Base-by-base conservation (phyloP, 192 early-diverging fungal species). In the Entomortierella lignicola region DNA sequence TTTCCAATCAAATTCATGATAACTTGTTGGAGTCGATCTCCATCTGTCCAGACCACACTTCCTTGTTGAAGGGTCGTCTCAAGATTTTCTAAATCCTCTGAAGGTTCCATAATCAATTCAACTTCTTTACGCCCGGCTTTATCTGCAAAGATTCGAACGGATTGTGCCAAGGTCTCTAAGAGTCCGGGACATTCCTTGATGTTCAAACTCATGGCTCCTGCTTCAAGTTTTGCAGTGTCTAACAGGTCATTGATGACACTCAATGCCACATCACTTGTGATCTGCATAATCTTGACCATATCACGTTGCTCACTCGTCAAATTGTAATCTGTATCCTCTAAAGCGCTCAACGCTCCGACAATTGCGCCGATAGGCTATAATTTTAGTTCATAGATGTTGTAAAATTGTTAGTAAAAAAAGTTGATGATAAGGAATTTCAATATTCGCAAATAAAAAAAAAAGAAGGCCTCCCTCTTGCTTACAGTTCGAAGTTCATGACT, bases 1-100 rank as follows among this genome's bases (percentile, higher is more conserved):
- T 89, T 89, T 6, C 84, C 80, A 12, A 88, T 80, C 25, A 89
- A 52, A 60, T 89, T 89, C 66, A 88, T 81, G 2, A 84, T 72
- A 1, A 85, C 65, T 29, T 82, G 84, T 39, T 80, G 82, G 0
- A 81, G 43, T 3, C 75, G 69, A 71, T 60, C 69, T 5, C 56
- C 66, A 25, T 66, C 66, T 10, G 63, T 62, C 63, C 60, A 69
- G 20, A 82, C 47, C 13, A 48, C 20, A 15, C 18, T 66, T 44
- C 77, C 73, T 66, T 66, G 82, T 59, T 52, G 66, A 21, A 67
- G 20, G 54, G n/a, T 42, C 23, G 52, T 60, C 61, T 69, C 83
- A 18, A 80, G 74, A 54, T 39, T 20, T 61, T 90, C 84, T 6
- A 82, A 60, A 37, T 87, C 71, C 27, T 87, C 77, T 39, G 69